A percentile compares a stretch with the other conserved stretches of the same genome.
These are phyloP conservation scores for Dactylellina cionopaga DNA, from an alignment of 2,329 filamentous ascomycete species.

Conservation along the genomic window DNA sequence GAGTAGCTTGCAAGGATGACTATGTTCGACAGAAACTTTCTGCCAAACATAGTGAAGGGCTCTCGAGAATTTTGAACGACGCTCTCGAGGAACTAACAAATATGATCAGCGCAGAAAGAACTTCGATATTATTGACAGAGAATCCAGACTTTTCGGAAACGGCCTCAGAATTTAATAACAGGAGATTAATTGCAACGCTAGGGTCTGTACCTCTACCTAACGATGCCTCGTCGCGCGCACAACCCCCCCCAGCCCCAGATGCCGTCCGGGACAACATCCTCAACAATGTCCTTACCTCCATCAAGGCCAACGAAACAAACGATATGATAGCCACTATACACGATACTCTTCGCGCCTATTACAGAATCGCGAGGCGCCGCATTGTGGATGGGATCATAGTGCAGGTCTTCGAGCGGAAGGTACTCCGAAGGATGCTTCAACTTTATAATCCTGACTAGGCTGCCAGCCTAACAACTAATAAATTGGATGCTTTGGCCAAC, in stretches of 20 bases:
- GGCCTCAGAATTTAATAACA: neutral
- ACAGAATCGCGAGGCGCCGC: constrained; percentile 24
- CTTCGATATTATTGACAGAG: constrained; percentile 21
- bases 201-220: constrained; percentile 5
- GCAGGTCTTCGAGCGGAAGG: constrained; percentile 31
- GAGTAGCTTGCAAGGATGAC: constrained; percentile 2
- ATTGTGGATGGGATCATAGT: constrained; percentile 31
- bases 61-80: neutral
- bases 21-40: constrained; percentile 22
- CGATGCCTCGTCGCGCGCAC: neutral
- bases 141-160: constrained; percentile 26
- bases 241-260: neutral
- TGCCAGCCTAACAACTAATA: neutral
- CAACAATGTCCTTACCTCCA: constrained; percentile 14
- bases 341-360: constrained; percentile 28
- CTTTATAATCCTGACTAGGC: constrained; percentile 13
- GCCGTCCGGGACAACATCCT: constrained; percentile 19
- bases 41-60: neutral
- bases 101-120: constrained; percentile 28
- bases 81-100: neutral
- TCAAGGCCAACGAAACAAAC: constrained; percentile 4
- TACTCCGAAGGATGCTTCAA: constrained; percentile 2
- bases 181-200: constrained; percentile 21
- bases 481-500: constrained; percentile 2
- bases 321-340: constrained; percentile 14